Percentiles rank a stretch among this genome's conserved stretches.
Evolutionary conservation across 164 flowering plant species (phyloP).

Genomic region (Dillenia suffruticosa): DNA sequence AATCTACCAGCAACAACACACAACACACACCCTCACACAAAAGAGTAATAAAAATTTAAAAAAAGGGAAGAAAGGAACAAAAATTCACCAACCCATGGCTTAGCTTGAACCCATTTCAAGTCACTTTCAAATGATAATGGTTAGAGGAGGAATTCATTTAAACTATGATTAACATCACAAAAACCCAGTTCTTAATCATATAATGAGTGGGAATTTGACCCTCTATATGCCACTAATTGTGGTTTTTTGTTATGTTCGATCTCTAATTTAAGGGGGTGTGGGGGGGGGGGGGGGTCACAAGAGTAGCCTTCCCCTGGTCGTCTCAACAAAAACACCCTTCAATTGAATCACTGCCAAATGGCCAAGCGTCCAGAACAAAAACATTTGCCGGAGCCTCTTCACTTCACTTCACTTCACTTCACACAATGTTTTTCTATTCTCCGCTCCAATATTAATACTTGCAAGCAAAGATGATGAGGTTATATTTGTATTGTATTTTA

Average conservation of each 20-base stretch:
- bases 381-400: no score
- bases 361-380: constrained; percentile 5
- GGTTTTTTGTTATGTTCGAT: constrained; percentile 13
- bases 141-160: constrained; percentile 7
- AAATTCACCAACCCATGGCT: constrained; percentile 20
- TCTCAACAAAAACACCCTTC: constrained; percentile 2
- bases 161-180: constrained; percentile 11
- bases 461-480: constrained; percentile 24
- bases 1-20: no score
- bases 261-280: constrained; percentile 4
- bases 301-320: constrained; percentile 4
- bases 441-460: constrained; percentile 10
- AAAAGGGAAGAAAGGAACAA: no score
- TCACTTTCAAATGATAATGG: constrained; percentile 14
- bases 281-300: constrained; percentile 17
- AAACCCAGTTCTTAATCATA: constrained; percentile 8
- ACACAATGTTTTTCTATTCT: neutral
- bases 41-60: no score
- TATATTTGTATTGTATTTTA: neutral
- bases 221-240: neutral
- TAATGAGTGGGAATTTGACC: constrained; percentile 1
- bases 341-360: constrained; percentile 17
- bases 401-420: no score
- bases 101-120: constrained; percentile 14
- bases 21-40: no score